These are phyloP conservation scores for Ceratocystis cacaofunesta DNA, from an alignment of 2,329 filamentous ascomycete genomes.

Conservation along the genomic window DNA sequence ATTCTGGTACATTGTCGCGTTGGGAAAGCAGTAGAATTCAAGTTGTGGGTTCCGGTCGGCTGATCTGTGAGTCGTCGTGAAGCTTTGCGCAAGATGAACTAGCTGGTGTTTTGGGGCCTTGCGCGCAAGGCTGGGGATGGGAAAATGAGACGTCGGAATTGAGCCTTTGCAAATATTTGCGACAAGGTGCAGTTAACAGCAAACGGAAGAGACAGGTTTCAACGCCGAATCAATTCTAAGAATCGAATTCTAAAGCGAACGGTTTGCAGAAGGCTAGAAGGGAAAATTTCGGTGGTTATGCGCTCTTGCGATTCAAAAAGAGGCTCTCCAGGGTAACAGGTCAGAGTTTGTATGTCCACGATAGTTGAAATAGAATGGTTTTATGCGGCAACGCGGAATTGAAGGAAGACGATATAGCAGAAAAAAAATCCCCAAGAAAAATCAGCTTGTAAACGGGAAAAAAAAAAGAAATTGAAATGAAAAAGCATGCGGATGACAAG, in stretches of 20 bases:
- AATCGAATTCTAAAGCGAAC: background rate
- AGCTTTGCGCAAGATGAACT: background rate
- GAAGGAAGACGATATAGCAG: background rate
- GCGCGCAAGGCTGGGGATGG: background rate
- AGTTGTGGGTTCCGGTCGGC: background rate
- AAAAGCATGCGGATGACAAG: background rate
- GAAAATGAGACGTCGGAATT: background rate
- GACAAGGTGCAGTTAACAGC: background rate
- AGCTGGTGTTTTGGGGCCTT: background rate
- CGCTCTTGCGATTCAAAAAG: background rate
- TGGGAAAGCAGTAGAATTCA: background rate
- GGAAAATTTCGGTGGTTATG: background rate
- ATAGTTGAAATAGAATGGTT: background rate
- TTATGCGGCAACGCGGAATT: background rate
- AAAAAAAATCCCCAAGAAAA: background rate
- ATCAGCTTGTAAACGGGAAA: background rate
- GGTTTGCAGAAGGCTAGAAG: background rate
- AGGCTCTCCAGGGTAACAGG: background rate
- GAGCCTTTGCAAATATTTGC: background rate
- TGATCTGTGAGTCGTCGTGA: background rate
- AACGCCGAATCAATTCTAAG: background rate
- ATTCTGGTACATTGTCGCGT: conserved; percentile 14
- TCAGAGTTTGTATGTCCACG: background rate
- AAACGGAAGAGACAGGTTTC: background rate
- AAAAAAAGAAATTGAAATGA: conserved; percentile 9